phyloP scores from a whole-genome alignment of 2,329 filamentous ascomycete genomes.

The Apiospora hydei region DNA sequence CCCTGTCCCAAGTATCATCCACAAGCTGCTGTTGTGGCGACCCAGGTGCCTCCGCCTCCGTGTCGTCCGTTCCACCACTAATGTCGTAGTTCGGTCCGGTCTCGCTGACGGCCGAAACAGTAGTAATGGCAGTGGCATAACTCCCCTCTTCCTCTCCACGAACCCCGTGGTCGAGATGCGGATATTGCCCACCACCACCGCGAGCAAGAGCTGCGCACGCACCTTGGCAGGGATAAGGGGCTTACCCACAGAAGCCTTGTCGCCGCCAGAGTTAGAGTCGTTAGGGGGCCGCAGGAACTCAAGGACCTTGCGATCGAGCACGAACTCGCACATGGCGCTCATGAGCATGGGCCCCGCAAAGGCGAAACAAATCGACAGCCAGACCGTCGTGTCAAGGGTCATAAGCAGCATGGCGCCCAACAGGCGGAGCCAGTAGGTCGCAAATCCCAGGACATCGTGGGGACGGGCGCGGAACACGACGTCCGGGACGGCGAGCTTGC shows the following conservation, averaged over 20 bases:
- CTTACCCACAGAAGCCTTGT: not conserved
- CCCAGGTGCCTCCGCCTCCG: not conserved
- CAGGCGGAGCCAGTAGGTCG: conserved; percentile 39
- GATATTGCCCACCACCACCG: conserved; percentile 42
- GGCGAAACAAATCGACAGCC: conserved; percentile 41
- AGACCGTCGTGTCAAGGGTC: conserved; percentile 37
- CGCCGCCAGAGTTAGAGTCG: not conserved
- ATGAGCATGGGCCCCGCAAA: conserved; percentile 41
- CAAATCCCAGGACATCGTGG: conserved; percentile 50
- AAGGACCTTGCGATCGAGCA: conserved; percentile 40
- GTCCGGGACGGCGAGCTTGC: conserved; percentile 42
- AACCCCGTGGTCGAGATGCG: conserved; percentile 38
- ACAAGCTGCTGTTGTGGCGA: not conserved
- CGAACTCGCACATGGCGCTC: conserved; percentile 41
- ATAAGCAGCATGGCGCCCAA: conserved; percentile 36
- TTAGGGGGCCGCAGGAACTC: conserved; percentile 38
- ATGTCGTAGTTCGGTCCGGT: not conserved
- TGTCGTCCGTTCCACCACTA: too few relatives aligned
- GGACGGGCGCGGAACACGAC: conserved; percentile 68
- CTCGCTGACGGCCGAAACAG: conserved; percentile 26
- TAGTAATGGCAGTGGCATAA: not conserved
- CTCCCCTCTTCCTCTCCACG: conserved; percentile 28
- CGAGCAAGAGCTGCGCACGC: conserved; percentile 39
- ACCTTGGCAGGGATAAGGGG: conserved; percentile 32
- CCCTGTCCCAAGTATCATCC: conserved; percentile 39